A percentile compares a stretch with the other conserved stretches of the same genome.
Conservation (phyloP, 2,329 filamentous ascomycete species). For the Didymella pomorum region DNA sequence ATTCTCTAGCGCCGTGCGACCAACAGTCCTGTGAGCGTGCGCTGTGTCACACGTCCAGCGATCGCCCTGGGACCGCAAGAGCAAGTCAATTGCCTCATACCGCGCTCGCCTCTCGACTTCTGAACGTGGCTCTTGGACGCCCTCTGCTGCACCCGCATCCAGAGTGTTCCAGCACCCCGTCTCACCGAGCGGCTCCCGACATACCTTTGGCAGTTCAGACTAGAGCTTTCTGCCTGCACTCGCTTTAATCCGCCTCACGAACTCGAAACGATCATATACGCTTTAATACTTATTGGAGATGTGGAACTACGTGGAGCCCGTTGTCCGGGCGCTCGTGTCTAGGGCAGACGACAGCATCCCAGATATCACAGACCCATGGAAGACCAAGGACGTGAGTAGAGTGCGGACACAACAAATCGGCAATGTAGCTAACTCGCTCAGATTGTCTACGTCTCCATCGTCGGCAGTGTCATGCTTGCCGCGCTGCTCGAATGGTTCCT, state of each 20-base stretch:
- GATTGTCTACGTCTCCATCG: constrained; percentile 85
- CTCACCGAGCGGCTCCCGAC: constrained; percentile 14
- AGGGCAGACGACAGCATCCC: constrained; percentile 40
- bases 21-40: constrained; percentile 33
- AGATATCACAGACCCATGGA: constrained; percentile 50
- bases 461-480: constrained; percentile 82
- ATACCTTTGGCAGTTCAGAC: constrained; percentile 16
- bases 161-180: constrained; percentile 19
- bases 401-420: background rate
- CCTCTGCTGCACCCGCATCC: constrained; percentile 15
- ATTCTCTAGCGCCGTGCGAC: constrained; percentile 46
- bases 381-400: constrained; percentile 52
- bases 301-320: constrained; percentile 34
- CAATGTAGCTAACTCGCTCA: constrained; percentile 51
- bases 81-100: constrained; percentile 24
- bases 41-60: constrained; percentile 38
- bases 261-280: constrained; percentile 25
- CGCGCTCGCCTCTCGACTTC: constrained; percentile 25
- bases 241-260: constrained; percentile 28
- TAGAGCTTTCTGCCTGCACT: constrained; percentile 17
- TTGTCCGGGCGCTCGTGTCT: constrained; percentile 37
- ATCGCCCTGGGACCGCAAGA: constrained; percentile 29
- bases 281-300: constrained; percentile 34
- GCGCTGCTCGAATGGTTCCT: constrained; percentile 93
- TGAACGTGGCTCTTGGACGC: constrained; percentile 22